Conservation (phyloP, 306 rosid species). For the Vigna trinervia region DNA sequence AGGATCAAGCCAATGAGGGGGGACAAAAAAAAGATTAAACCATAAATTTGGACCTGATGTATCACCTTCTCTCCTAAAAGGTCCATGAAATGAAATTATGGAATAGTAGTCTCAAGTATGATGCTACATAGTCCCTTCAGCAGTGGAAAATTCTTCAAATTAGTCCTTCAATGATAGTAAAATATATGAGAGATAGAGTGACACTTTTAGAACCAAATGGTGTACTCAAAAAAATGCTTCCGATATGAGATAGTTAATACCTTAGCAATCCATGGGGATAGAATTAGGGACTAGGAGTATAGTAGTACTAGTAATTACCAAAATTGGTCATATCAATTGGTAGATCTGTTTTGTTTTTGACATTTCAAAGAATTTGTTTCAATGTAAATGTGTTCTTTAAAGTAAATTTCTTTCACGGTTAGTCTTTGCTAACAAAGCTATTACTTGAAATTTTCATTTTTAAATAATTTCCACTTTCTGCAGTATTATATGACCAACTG, state of each 20-base stretch:
- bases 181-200: no score
- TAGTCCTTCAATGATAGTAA: no score
- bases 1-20: not conserved
- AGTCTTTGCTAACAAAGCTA: not conserved
- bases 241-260: not conserved
- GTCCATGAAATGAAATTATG: no score
- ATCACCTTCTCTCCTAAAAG: no score
- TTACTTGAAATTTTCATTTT: not conserved
- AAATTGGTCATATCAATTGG: not conserved
- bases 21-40: no score
- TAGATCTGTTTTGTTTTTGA: slow-evolving; percentile 4
- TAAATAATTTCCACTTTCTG: not conserved
- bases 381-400: slow-evolving; percentile 5
- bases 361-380: not conserved
- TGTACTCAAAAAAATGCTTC: not conserved
- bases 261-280: not conserved
- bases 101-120: no score
- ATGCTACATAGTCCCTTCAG: no score
- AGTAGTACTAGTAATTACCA: not conserved
- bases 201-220: no score
- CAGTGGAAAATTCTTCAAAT: no score
- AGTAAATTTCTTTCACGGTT: not conserved
- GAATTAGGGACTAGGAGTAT: not conserved
- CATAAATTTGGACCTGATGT: no score
- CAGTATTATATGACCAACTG: not conserved